Evolutionary conservation across 2,329 filamentous ascomycete species (phyloP).

Genomic region (Colletotrichum graminicola): DNA sequence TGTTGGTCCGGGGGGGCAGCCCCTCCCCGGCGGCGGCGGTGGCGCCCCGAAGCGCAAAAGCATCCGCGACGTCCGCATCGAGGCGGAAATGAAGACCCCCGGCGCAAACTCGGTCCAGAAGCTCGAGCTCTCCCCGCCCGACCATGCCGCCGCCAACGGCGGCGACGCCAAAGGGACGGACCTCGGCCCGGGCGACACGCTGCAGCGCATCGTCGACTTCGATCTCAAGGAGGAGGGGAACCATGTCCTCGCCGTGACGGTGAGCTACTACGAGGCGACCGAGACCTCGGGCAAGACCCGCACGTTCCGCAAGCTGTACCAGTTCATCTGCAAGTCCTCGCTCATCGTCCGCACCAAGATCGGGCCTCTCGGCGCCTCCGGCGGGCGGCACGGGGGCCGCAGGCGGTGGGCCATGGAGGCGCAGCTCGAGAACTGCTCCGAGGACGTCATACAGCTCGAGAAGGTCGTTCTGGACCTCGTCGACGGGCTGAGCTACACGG

Average conservation of each 20-base stretch:
- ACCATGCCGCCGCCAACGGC: slow-evolving; percentile 8
- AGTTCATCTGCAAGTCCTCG: slow-evolving; percentile 92
- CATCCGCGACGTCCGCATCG: slow-evolving; percentile 83
- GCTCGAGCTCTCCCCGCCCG: slow-evolving; percentile 67
- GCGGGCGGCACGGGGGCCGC: slow-evolving; percentile 50
- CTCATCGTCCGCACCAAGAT: slow-evolving; percentile 93
- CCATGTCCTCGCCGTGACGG: slow-evolving; percentile 92
- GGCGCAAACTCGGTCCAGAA: slow-evolving; percentile 69
- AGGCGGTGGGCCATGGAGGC: slow-evolving; percentile 85
- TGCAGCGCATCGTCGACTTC: slow-evolving; percentile 87
- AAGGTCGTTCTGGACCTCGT: slow-evolving; percentile 68
- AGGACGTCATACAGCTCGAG: slow-evolving; percentile 84
- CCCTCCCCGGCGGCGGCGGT: not conserved
- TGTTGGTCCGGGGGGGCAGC: slow-evolving; percentile 11
- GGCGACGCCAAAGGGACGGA: slow-evolving; percentile 54
- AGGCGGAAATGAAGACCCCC: slow-evolving; percentile 96
- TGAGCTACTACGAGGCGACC: slow-evolving; percentile 92
- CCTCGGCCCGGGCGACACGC: slow-evolving; percentile 72
- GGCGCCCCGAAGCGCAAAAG: slow-evolving; percentile 53
- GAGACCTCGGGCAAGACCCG: slow-evolving; percentile 77
- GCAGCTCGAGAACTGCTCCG: slow-evolving; percentile 94
- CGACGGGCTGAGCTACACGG: slow-evolving; percentile 62
- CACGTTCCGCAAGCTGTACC: slow-evolving; percentile 95
- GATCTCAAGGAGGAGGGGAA: slow-evolving; percentile 95
- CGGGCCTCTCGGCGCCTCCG: slow-evolving; percentile 68